Evolutionary conservation across 768 basidiomycete species (phyloP), one percentile per base, ranked within the genome.

Genomic region (Chalciporus pseudorubinellus): DNA sequence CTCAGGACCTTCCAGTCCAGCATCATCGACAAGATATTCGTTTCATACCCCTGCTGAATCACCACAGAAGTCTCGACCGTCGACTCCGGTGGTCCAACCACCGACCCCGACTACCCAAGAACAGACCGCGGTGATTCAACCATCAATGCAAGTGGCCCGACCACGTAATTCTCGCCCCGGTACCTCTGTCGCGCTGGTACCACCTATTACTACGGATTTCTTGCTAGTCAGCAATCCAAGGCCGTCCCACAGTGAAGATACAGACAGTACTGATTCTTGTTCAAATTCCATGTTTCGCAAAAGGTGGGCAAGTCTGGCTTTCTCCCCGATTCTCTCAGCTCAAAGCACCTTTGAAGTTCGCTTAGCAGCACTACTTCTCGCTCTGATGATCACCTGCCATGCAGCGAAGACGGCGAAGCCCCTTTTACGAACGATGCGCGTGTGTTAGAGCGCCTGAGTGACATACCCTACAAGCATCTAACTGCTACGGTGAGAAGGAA

Each of bases 21-120:
- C 43, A 3, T 9, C 56, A 28, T 53, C 48, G 42, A 28, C 19
- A 38, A 38, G 40, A 18, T 26, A 6, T 14, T 48, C 49, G 36
- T 59, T 28, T 49, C n/a, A 48, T 42, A 56, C 59, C n/a, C 34
- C 34, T 36, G 39, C 52, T 12, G 9, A 39, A 14, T 61, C 61
- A 21, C 52, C 52, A 39, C 29, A 22, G 18, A 45, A 39, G 8
- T 61, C 50, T 10, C 18, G 19, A 1, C 43, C 53, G 3, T 21
- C 53, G 10, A 54, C 39, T 1, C 51, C 59, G 3, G 5, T 51
- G 33, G 45, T 64, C 16, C 40, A 52, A 26, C 56, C 52, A 8
- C 43, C 59, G 14, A 55, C 51, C 16, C 62, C 34, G n/a, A 36
- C n/a, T 5, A 36, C n/a, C n/a, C 16, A 36, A 36, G 34, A 36